phyloP scores from a whole-genome alignment of 2,329 filamentous ascomycete species.

The Fusarium sp. region DNA sequence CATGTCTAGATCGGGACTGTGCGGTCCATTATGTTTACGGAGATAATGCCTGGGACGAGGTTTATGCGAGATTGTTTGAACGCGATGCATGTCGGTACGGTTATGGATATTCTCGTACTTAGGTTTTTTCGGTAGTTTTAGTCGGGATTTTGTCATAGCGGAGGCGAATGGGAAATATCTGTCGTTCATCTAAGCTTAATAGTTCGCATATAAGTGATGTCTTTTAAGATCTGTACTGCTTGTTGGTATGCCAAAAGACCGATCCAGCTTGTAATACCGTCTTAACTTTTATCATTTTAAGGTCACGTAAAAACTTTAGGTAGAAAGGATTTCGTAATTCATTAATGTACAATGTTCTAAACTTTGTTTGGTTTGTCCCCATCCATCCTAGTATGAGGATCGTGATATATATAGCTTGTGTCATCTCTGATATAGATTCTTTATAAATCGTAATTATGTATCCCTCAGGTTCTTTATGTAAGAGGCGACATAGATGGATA shows the following conservation, averaged over 20 bases:
- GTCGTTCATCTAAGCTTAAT: constrained; percentile 3
- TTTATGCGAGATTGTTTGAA: constrained; percentile 37
- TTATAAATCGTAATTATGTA: neutral
- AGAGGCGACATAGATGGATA: neutral
- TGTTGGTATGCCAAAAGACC: neutral
- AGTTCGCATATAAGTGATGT: neutral
- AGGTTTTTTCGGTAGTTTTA: constrained; percentile 33
- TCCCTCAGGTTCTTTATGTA: neutral
- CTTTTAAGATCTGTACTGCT: neutral
- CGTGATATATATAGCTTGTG: neutral
- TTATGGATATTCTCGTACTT: constrained; percentile 39
- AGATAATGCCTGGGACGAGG: constrained; percentile 39
- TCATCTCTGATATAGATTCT: neutral
- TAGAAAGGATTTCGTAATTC: constrained; percentile 13
- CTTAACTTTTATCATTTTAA: neutral
- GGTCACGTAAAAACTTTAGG: neutral
- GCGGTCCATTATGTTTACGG: constrained; percentile 27
- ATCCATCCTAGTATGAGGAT: neutral
- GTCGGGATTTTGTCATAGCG: constrained; percentile 49
- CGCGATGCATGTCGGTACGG: constrained; percentile 27
- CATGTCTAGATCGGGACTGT: constrained; percentile 5
- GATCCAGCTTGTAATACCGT: neutral
- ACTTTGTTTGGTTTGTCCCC: neutral
- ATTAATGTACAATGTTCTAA: constrained; percentile 15
- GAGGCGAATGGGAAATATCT: constrained; percentile 50